These are phyloP conservation scores for Ophiosphaerella korrae DNA, from an alignment of 2,329 filamentous ascomycete genomes.

Conservation along the genomic window DNA sequence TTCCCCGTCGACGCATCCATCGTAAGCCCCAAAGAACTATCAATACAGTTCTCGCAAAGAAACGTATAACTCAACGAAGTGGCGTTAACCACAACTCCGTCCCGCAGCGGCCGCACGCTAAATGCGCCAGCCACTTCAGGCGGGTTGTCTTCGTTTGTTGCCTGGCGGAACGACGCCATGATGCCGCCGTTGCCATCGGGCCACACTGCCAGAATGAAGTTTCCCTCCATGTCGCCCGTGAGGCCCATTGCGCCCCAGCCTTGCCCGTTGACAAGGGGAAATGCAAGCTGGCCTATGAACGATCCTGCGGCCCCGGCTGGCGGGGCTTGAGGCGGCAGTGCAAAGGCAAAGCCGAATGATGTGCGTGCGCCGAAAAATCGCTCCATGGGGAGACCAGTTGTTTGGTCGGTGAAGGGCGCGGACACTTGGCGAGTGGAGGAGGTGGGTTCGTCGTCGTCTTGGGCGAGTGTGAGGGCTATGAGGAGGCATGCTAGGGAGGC, in stretches of 20 bases:
- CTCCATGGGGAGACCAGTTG: slow-evolving; percentile 17
- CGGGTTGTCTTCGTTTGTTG: slow-evolving; percentile 19
- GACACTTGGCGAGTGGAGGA: slow-evolving; percentile 12
- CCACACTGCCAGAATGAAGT: slow-evolving; percentile 24
- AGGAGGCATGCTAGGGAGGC: neutral
- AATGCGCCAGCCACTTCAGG: slow-evolving; percentile 18
- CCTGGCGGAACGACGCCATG: slow-evolving; percentile 21
- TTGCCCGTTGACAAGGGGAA: slow-evolving; percentile 14
- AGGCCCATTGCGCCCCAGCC: slow-evolving; percentile 27
- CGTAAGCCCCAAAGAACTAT: slow-evolving; percentile 7
- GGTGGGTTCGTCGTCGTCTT: slow-evolving; percentile 9
- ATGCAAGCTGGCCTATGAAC: slow-evolving; percentile 29
- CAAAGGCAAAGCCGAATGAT: slow-evolving; percentile 22
- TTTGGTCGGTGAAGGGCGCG: slow-evolving; percentile 15
- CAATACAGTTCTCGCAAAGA: slow-evolving; percentile 19
- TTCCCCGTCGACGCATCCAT: slow-evolving; percentile 12
- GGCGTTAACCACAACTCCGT: slow-evolving; percentile 11
- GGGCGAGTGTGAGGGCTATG: neutral
- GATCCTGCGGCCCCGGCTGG: slow-evolving; percentile 1
- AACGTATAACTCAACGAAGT: slow-evolving; percentile 19
- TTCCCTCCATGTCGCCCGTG: slow-evolving; percentile 24
- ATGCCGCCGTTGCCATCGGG: slow-evolving; percentile 17
- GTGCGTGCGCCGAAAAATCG: slow-evolving; percentile 23
- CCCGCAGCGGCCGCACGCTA: slow-evolving; percentile 4
- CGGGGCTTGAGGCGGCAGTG: slow-evolving; percentile 18